Percentiles rank a stretch among this genome's conserved stretches.
These are phyloP conservation scores for Xerocomellus amylosporus DNA, from an alignment of 768 basidiomycete species.

Conservation along the genomic window DNA sequence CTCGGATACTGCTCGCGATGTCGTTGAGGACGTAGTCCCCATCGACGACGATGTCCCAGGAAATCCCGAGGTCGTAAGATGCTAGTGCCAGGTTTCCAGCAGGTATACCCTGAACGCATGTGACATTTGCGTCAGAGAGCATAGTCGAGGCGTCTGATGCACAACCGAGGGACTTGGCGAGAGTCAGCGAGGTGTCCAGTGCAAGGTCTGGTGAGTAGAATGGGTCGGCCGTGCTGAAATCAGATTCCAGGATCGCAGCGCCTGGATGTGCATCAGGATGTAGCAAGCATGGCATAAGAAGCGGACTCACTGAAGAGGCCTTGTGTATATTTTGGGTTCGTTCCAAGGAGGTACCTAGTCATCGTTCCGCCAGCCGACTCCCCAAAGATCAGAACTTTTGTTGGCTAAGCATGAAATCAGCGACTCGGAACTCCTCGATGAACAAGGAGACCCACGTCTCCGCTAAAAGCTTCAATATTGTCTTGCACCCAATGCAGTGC, in stretches of 20 bases:
- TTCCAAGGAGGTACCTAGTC: conserved; percentile 14
- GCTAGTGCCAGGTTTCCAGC: conserved; percentile 6
- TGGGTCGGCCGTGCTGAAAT: conserved; percentile 11
- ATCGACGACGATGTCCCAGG: conserved; percentile 14
- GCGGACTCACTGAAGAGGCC: conserved; percentile 18
- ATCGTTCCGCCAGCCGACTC: conserved; percentile 21
- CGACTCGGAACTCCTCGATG: not conserved
- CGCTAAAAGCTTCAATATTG: conserved; percentile 37
- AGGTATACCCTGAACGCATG: conserved; percentile 9
- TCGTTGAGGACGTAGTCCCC: conserved; percentile 18
- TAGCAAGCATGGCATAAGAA: not conserved
- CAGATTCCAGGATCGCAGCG: conserved; percentile 16
- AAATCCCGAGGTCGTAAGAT: conserved; percentile 4
- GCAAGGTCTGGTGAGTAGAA: conserved; percentile 16
- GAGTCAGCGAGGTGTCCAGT: conserved; percentile 11
- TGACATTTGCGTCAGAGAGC: not conserved
- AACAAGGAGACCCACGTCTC: conserved; percentile 24
- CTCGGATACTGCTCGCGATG: conserved; percentile 12
- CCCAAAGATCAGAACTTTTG: conserved; percentile 19
- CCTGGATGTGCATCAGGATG: not conserved
- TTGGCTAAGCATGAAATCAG: conserved; percentile 1
- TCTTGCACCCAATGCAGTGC: conserved; percentile 38
- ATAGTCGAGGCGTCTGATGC: conserved; percentile 12
- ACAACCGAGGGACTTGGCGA: conserved; percentile 17
- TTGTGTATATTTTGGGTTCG: conserved; percentile 16